Conservation (phyloP, 306 rosid genomes). For the Luffa aegyptiaca region DNA sequence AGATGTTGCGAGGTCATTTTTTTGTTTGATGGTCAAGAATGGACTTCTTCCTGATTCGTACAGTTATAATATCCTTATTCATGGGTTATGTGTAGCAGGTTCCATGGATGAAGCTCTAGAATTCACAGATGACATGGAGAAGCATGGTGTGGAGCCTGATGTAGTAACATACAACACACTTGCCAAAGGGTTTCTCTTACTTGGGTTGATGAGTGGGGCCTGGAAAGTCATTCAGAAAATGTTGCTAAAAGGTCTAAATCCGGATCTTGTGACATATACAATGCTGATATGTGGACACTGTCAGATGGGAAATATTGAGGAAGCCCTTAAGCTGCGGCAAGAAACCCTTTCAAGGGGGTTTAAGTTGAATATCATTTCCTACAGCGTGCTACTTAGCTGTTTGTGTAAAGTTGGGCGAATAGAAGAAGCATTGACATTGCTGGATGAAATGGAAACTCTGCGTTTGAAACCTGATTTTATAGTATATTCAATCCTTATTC, state of each 20-base stretch:
- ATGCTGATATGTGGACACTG: conserved; percentile 40
- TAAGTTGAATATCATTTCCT: conserved; percentile 27
- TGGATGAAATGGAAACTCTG: conserved; percentile 33
- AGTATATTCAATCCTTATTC: conserved; percentile 36
- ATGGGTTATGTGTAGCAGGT: conserved; percentile 48
- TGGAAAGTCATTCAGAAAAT: conserved; percentile 27
- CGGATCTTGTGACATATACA: conserved; percentile 33
- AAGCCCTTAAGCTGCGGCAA: conserved; percentile 29
- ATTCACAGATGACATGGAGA: conserved; percentile 38
- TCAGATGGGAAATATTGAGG: conserved; percentile 30
- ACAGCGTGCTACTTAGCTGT: conserved; percentile 32
- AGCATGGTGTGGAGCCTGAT: conserved; percentile 35
- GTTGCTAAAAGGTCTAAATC: conserved; percentile 32
- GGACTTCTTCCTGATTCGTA: conserved; percentile 41
- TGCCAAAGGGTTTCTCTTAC: conserved; percentile 40
- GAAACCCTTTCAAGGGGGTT: conserved; percentile 36
- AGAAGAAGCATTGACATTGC: conserved; percentile 32
- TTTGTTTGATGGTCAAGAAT: conserved; percentile 38
- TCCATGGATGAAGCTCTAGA: conserved; percentile 42
- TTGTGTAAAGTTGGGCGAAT: conserved; percentile 36
- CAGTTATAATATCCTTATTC: conserved; percentile 51
- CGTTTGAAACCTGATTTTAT: conserved; percentile 31
- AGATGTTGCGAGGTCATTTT: conserved; percentile 31
- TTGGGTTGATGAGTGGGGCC: conserved; percentile 37
- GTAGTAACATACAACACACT: conserved; percentile 35